phyloP scores from a whole-genome alignment of 257 asterid species.

The Apocynum venetum region DNA sequence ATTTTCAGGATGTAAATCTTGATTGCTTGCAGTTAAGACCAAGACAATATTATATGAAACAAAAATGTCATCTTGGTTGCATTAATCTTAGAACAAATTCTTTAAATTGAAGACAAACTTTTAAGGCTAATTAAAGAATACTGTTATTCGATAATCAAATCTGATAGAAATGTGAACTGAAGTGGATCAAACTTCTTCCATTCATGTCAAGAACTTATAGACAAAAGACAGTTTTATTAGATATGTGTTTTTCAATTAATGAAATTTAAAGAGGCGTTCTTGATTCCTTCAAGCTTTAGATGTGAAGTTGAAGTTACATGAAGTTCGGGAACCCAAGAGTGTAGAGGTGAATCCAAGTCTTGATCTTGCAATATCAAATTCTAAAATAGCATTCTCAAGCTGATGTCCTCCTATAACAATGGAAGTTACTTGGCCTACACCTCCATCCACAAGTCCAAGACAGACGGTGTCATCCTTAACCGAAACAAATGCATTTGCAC shows the following conservation, averaged over 20 bases:
- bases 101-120: no score
- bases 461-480: constrained; percentile 6
- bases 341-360: constrained; percentile 15
- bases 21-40: neutral
- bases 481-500: constrained; percentile 11
- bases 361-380: constrained; percentile 13
- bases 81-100: no score
- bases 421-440: neutral
- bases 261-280: neutral
- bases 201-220: no score
- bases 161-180: no score
- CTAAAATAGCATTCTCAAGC: constrained; percentile 11
- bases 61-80: neutral
- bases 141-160: no score
- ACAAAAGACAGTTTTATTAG: neutral
- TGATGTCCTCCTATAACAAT: constrained; percentile 27
- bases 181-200: no score
- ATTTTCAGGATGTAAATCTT: neutral
- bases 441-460: constrained; percentile 19
- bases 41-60: neutral
- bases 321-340: constrained; percentile 1
- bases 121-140: no score
- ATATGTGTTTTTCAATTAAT: neutral
- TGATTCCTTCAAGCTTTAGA: constrained; percentile 12
- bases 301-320: constrained; percentile 13